Evolutionary conservation across 768 basidiomycete genomes (phyloP).

Genomic region (Hericium rajendrae): DNA sequence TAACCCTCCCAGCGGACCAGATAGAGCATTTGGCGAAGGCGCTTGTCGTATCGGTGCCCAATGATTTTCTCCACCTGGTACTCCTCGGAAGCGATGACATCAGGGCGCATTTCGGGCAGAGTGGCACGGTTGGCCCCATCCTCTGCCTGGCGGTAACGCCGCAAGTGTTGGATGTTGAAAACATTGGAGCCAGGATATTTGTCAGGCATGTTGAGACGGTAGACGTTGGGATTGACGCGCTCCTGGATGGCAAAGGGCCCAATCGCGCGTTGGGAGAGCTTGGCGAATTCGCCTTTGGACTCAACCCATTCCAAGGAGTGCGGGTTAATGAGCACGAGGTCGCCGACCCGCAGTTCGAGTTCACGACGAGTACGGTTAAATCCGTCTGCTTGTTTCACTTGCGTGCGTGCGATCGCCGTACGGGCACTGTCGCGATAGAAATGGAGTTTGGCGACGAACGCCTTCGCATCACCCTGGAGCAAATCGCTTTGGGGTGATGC

Average conservation of each 20-base stretch:
- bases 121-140: slow-evolving; percentile 2
- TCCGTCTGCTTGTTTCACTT: slow-evolving; percentile 4
- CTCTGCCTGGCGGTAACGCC: slow-evolving; percentile 13
- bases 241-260: slow-evolving; percentile 18
- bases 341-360: slow-evolving; percentile 15
- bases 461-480: background rate
- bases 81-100: slow-evolving; percentile 3
- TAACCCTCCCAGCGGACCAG: slow-evolving; percentile 12
- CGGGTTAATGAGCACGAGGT: no score
- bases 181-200: slow-evolving; percentile 17
- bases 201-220: slow-evolving; percentile 12
- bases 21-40: background rate
- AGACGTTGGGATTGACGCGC: slow-evolving; percentile 16
- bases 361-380: slow-evolving; percentile 11
- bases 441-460: background rate
- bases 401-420: slow-evolving; percentile 7
- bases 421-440: slow-evolving; percentile 4
- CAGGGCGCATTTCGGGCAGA: background rate
- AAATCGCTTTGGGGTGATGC: background rate
- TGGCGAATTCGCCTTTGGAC: slow-evolving; percentile 16
- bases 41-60: background rate
- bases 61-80: no score
- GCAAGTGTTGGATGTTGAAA: slow-evolving; percentile 17
- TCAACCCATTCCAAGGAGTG: slow-evolving; percentile 10
- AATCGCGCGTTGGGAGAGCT: slow-evolving; percentile 9